phyloP scores from a whole-genome alignment of 257 asterid species.

The Thymus quinquecostatus region DNA sequence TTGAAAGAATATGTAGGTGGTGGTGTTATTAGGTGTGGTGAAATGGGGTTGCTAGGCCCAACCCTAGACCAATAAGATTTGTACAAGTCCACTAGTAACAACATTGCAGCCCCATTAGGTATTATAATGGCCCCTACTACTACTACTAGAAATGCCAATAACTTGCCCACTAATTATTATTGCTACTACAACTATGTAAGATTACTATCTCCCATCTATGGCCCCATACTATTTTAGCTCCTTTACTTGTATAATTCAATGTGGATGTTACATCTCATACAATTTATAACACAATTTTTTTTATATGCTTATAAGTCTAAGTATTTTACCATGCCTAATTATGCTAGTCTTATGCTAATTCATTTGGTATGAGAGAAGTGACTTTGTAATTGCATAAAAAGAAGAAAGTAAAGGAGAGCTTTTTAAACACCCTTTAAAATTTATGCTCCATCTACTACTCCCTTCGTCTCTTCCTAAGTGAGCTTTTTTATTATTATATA shows the following conservation, averaged over 20 bases:
- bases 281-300: background rate
- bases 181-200: background rate
- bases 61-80: conserved; percentile 11
- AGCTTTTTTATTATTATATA: too few relatives aligned
- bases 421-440: too few relatives aligned
- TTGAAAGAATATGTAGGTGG: background rate
- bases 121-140: conserved; percentile 35
- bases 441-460: too few relatives aligned
- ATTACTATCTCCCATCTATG: background rate
- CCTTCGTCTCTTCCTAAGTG: too few relatives aligned
- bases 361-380: too few relatives aligned
- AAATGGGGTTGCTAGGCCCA: conserved; percentile 29
- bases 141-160: conserved; percentile 10
- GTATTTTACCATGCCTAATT: background rate
- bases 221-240: background rate
- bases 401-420: too few relatives aligned
- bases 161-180: conserved; percentile 12
- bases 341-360: background rate
- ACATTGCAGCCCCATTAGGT: conserved; percentile 10
- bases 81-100: conserved; percentile 14
- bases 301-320: background rate
- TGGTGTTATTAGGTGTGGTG: conserved; percentile 18
- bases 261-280: background rate
- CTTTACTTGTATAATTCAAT: background rate
- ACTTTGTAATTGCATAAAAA: too few relatives aligned